A percentile compares a stretch with the other conserved stretches of the same genome.
Conservation (phyloP, 306 rosid genomes). For the Cajanus cajan region DNA sequence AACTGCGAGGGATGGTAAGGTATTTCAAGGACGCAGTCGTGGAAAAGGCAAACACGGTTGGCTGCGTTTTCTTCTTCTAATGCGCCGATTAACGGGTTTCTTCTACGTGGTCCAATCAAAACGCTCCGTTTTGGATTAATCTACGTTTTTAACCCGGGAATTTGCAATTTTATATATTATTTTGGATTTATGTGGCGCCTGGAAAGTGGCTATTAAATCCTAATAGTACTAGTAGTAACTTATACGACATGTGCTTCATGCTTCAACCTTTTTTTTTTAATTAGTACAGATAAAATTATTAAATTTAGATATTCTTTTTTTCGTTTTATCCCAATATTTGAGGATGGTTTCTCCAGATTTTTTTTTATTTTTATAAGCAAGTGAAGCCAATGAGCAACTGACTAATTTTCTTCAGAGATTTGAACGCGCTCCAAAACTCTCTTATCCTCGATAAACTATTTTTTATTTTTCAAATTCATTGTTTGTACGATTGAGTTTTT, state of each 20-base stretch:
- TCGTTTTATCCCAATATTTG: too few species aligned
- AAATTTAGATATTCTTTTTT: not conserved
- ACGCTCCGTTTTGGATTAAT: constrained; percentile 26
- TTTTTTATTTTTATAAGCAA: too few species aligned
- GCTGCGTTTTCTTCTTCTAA: not conserved
- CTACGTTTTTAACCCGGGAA: constrained; percentile 17
- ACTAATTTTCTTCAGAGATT: too few species aligned
- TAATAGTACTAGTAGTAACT: not conserved
- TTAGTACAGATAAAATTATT: not conserved
- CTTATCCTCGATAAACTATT: too few species aligned
- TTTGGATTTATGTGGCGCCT: constrained; percentile 47
- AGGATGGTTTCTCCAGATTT: too few species aligned
- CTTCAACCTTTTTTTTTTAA: not conserved
- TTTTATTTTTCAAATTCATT: too few species aligned
- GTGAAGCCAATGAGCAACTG: too few species aligned
- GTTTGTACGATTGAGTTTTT: too few species aligned
- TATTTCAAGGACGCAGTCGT: not conserved
- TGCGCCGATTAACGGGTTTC: not conserved
- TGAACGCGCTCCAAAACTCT: too few species aligned
- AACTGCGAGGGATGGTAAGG: not conserved
- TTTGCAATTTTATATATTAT: not conserved
- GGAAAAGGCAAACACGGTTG: constrained; percentile 23
- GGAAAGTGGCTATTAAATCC: constrained; percentile 15
- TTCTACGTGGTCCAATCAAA: constrained; percentile 39
- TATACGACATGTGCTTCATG: constrained; percentile 15